A percentile compares a stretch with the other conserved stretches of the same genome.
Evolutionary conservation across 2,329 filamentous ascomycete genomes (phyloP).

Genomic region (Incumbomyces lentus): DNA sequence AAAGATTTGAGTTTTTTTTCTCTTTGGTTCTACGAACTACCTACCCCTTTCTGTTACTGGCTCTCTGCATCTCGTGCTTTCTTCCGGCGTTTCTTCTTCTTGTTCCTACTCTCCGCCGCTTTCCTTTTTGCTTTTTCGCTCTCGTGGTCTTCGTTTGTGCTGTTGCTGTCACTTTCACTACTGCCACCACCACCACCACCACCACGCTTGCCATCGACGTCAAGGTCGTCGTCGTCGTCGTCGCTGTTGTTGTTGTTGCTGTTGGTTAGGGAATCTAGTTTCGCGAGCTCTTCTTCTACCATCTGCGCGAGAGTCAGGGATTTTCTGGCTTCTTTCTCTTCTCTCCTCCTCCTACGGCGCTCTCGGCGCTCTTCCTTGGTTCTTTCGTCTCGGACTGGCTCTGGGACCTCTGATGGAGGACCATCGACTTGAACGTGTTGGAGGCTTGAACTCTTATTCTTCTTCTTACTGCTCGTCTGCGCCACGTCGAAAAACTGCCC

Average conservation of each 20-base stretch:
- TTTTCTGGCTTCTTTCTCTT: conserved; percentile 3
- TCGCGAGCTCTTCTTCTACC: conserved; percentile 4
- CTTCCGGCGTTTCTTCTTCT: neutral
- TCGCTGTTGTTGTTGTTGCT: neutral
- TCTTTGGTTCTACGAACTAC: too few species aligned
- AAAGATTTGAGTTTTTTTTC: too few species aligned
- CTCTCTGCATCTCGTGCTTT: conserved; percentile 11
- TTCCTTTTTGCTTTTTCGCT: conserved; percentile 9
- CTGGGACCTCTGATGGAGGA: neutral
- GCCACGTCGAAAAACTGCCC: conserved; percentile 14
- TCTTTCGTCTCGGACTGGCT: conserved; percentile 4
- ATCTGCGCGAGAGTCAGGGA: conserved; percentile 1
- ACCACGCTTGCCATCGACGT: too few species aligned
- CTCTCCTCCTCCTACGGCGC: conserved; percentile 13
- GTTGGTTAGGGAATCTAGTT: conserved; percentile 3
- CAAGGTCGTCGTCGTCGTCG: too few species aligned
- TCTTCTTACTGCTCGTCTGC: conserved; percentile 10
- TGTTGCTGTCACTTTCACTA: too few species aligned
- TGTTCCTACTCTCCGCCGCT: conserved; percentile 13
- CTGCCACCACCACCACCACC: too few species aligned
- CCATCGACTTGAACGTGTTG: neutral
- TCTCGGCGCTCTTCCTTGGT: conserved; percentile 18
- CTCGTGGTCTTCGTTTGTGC: conserved; percentile 4
- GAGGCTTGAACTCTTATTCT: conserved; percentile 6
- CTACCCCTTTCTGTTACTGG: neutral